These are phyloP conservation scores for Hylodesmum podocarpum DNA, from an alignment of 306 rosid genomes.

Conservation along the genomic window DNA sequence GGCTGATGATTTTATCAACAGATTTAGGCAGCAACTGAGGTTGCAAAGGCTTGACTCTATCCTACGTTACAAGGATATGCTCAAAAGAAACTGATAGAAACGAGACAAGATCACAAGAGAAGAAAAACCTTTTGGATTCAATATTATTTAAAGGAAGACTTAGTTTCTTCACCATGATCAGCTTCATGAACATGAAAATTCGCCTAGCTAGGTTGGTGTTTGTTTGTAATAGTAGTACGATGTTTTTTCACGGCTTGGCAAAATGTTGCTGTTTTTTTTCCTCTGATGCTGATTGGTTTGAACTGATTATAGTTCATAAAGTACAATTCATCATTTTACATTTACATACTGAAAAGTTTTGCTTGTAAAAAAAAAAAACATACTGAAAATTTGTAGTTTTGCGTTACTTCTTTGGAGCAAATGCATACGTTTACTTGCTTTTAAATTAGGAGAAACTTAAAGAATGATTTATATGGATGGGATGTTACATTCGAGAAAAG, in stretches of 20 bases:
- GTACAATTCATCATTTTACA: not conserved
- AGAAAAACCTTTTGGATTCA: not conserved
- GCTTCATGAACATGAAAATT: not conserved
- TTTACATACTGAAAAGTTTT: not conserved
- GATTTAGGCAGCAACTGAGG: slow-evolving; percentile 72
- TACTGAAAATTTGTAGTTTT: not conserved
- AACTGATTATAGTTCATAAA: not conserved
- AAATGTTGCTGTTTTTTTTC: not conserved
- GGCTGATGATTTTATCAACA: slow-evolving; percentile 84
- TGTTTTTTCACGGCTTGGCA: not conserved
- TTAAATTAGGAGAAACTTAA: not conserved
- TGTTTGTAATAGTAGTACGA: not conserved
- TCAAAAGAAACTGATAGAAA: slow-evolving; percentile 12
- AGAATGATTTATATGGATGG: not conserved
- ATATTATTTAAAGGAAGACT: not conserved
- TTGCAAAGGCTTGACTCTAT: slow-evolving; percentile 79
- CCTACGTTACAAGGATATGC: slow-evolving; percentile 48
- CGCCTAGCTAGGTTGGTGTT: not conserved
- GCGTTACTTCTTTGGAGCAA: not conserved
- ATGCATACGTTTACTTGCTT: not conserved
- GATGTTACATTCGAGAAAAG: not conserved
- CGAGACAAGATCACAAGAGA: not conserved
- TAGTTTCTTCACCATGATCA: not conserved
- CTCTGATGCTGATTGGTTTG: not conserved
- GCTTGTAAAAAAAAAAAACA: too few relatives aligned